These are phyloP conservation scores for Rhizopus microsporus DNA, from an alignment of 371 early-diverging fungal species.

Conservation along the genomic window DNA sequence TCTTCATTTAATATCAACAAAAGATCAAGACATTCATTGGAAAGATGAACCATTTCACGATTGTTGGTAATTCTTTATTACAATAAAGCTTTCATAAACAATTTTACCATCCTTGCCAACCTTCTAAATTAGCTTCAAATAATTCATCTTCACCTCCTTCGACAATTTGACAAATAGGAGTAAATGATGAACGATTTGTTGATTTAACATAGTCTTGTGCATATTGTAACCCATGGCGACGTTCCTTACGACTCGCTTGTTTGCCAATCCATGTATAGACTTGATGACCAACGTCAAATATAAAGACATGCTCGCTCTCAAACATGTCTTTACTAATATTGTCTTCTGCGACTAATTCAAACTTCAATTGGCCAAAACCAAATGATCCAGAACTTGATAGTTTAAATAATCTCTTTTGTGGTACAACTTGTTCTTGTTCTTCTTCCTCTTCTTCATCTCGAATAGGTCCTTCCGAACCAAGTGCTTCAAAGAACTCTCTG, in stretches of 20 bases:
- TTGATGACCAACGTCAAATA: constrained; percentile 62
- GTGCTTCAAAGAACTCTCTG: constrained; percentile 61
- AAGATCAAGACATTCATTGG: constrained; percentile 7
- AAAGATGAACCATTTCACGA: constrained; percentile 18
- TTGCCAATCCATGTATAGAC: constrained; percentile 70
- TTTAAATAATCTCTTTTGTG: constrained; percentile 51
- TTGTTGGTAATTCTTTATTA: constrained; percentile 14
- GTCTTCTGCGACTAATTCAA: constrained; percentile 51
- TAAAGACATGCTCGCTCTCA: constrained; percentile 60
- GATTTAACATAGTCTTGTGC: constrained; percentile 64
- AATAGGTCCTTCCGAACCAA: constrained; percentile 69
- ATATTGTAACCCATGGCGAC: constrained; percentile 56
- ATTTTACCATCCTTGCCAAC: constrained; percentile 54
- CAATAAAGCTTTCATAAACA: neutral
- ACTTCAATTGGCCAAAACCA: constrained; percentile 39
- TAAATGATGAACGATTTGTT: constrained; percentile 50
- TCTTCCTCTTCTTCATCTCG: constrained; percentile 46
- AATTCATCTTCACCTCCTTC: constrained; percentile 69
- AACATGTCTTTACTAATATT: constrained; percentile 50
- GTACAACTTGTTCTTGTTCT: constrained; percentile 34
- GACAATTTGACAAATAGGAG: constrained; percentile 68
- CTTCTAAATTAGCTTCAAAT: constrained; percentile 52
- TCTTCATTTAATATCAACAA: constrained; percentile 5
- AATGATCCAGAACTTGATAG: constrained; percentile 36
- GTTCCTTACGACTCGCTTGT: constrained; percentile 61